Evolutionary conservation across 2,329 filamentous ascomycete species (phyloP), one percentile per base, ranked within the genome.

Genomic region (Coniochaeta pulveracea): DNA sequence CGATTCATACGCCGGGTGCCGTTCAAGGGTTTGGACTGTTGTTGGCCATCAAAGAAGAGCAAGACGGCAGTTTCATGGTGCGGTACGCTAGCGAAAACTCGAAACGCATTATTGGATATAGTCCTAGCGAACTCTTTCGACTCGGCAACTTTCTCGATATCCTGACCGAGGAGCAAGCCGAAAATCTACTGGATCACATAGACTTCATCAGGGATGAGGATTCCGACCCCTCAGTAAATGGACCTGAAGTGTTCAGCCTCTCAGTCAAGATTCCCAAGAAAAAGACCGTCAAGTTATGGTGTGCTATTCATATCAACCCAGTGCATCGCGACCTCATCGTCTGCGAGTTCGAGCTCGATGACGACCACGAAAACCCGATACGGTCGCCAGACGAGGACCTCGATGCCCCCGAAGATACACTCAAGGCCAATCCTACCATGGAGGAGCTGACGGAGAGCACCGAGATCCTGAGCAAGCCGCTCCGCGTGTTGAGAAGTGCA

Each of bases 171-270:
- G 85, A 93, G 45, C 85, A 93, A 48, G 69, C 79, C 11, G 85
- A 93, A 41, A 88, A 84, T 40, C 60, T 94, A 1, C 60, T 91
- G 6, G 85, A 93, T 43, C 85, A 93, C 43, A 72, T 93, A 33
- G 84, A 93, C 48, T 93, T 93, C 49, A 83, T 93, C 34, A 73
- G 79, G 15, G 85, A 93, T 33, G 85, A 91, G 40, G 81, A 84
- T 9, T 72, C 78, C 0, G 84, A 93, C 48, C 76, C 84, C 1
- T 64, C 69, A 0, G 58, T 69, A 2, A 86, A 88, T 42, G 86
- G 85, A 0, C 85, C 85, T 0, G 85, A 93, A 46, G 83, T 94
- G 3, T 91, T 94, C 44, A 83, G 82, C 31, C 56, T 93, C 32
- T 78, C 80, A 0, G 66, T 93, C 27, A 72, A 72, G n/a, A 56